These are phyloP conservation scores for Rheum nobile DNA, from an alignment of 148 eudicot genomes.

Conservation along the genomic window DNA sequence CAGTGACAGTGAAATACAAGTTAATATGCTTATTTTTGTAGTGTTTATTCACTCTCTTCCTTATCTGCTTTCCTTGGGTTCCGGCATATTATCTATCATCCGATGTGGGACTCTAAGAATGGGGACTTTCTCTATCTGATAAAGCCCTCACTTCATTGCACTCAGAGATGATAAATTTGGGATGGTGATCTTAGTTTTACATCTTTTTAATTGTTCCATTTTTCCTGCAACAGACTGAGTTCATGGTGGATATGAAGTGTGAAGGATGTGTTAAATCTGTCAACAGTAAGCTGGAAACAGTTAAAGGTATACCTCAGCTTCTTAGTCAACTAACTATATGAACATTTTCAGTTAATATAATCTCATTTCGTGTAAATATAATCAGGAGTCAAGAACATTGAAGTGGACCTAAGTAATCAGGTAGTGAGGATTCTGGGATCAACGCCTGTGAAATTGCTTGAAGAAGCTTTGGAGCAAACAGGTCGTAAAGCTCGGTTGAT, in stretches of 20 bases:
- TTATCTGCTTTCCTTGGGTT: neutral
- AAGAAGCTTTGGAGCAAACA: conserved; percentile 80
- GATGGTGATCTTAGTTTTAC: neutral
- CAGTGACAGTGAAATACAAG: neutral
- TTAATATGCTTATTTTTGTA: neutral
- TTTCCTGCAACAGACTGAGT: conserved; percentile 53
- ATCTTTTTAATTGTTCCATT: neutral
- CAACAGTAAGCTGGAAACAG: conserved; percentile 52
- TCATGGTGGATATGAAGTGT: conserved; percentile 94
- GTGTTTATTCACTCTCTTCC: neutral
- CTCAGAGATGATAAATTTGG: neutral
- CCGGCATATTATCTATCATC: neutral
- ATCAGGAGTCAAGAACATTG: conserved; percentile 73
- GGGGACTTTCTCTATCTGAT: neutral
- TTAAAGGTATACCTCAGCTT: conserved; percentile 40
- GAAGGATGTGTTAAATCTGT: conserved; percentile 85
- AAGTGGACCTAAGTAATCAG: conserved; percentile 85
- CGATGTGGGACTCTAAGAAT: neutral
- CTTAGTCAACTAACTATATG: neutral
- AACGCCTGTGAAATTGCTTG: conserved; percentile 58
- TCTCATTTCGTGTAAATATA: neutral
- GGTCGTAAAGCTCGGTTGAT: conserved; percentile 74
- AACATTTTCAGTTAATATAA: neutral
- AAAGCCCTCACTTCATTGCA: neutral
- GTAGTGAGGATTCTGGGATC: conserved; percentile 75